Evolutionary conservation across 2,329 filamentous ascomycete genomes (phyloP).

Genomic region (Talaromyces islandicus): DNA sequence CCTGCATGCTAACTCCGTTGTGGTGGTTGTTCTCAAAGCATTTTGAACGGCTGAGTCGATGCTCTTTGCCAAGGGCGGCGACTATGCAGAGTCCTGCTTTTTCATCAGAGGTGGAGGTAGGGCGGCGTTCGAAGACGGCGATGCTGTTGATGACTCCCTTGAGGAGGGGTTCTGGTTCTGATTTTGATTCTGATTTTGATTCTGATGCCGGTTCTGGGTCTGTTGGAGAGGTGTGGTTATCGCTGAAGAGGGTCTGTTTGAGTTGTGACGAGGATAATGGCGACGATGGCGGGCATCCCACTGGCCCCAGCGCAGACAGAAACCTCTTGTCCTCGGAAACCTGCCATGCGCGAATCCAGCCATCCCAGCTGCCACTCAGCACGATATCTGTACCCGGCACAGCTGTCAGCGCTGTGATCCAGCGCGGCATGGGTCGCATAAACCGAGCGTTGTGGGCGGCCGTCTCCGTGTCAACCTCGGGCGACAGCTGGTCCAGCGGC

Average conservation of each 20-base stretch:
- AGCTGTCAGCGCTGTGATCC: slow-evolving; percentile 81
- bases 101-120: slow-evolving; percentile 2
- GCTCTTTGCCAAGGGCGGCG: slow-evolving; percentile 80
- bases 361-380: slow-evolving; percentile 91
- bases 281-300: slow-evolving; percentile 40
- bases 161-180: slow-evolving; percentile 37
- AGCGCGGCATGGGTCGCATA: slow-evolving; percentile 63
- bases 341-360: slow-evolving; percentile 77
- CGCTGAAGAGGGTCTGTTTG: slow-evolving; percentile 22
- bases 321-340: slow-evolving; percentile 76
- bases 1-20: slow-evolving; percentile 34
- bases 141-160: slow-evolving; percentile 85
- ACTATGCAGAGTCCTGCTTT: slow-evolving; percentile 66
- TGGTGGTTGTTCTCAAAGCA: slow-evolving; percentile 33
- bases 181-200: neutral
- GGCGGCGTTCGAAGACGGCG: slow-evolving; percentile 74
- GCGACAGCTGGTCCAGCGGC: slow-evolving; percentile 62
- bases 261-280: slow-evolving; percentile 26
- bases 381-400: slow-evolving; percentile 88
- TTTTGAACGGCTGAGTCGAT: slow-evolving; percentile 79
- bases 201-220: neutral
- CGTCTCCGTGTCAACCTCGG: slow-evolving; percentile 60
- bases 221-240: neutral
- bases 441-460: slow-evolving; percentile 37
- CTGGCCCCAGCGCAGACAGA: slow-evolving; percentile 65